Evolutionary conservation across 2,329 filamentous ascomycete species (phyloP), one percentile per base, ranked within the genome.

Genomic region (Aspergillus pseudoglaucus): DNA sequence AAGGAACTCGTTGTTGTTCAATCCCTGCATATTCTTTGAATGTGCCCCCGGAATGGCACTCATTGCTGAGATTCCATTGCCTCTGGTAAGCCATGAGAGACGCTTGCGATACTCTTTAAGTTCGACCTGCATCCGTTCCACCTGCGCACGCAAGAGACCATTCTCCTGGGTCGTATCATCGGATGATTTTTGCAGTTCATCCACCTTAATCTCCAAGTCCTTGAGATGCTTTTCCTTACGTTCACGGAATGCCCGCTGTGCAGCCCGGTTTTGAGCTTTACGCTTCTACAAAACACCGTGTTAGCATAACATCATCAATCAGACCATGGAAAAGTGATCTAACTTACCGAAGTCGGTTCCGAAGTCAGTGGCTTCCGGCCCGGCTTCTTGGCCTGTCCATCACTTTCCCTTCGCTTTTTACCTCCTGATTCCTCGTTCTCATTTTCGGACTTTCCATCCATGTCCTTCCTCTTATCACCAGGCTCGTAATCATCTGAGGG

Each of bases 311-410:
- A 35, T 17, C n/a, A n/a, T n/a, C n/a, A n/a, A n/a, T n/a, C n/a
- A n/a, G 20, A 6, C 37, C 10, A 27, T 18, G 45, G 4, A 23
- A n/a, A 35, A 32, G 27, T 18, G 42, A 18, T 9, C 40, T 35
- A 50, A 82, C 90, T 75, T 83, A 97, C 91, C 57, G 90, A 93
- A 58, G 88, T 97, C 20, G 93, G 93, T 69, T 97, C 93, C 18
- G 88, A 94, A 42, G 89, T 97, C 61, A 97, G 77, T 17, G 91
- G 93, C 76, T 98, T 98, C 54, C 93, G 83, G 44, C 93, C 93
- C 4, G 93, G 91, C 73, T 97, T 98, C 81, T 97, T 97, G 20
- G 88, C 82, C 39, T 84, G 78, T 71, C 93, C 95, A 40, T 90
- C 88, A 47, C 89, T 84, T 49, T 85, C 82, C 69, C 95, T 90